Percentiles rank a stretch among this genome's conserved stretches.
These are phyloP conservation scores for Phytophthora gonapodyides DNA, from an alignment of 352 stramenopile genomes.

Conservation along the genomic window DNA sequence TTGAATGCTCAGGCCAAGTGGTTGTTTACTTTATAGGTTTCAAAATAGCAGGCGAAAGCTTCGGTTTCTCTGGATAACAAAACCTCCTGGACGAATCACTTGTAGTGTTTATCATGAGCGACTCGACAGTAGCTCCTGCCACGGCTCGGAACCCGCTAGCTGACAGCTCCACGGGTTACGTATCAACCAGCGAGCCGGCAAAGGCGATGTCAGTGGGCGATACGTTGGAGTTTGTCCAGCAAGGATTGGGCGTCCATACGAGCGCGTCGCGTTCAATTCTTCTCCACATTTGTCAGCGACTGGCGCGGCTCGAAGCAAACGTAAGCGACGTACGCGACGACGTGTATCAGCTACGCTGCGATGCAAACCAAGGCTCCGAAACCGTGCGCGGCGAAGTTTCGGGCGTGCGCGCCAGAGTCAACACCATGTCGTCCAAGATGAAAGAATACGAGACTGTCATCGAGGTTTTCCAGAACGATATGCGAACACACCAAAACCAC, in stretches of 20 bases:
- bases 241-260: conserved; percentile 54
- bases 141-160: neutral
- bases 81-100: neutral
- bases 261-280: conserved; percentile 68
- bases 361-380: conserved; percentile 46
- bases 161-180: neutral
- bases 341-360: conserved; percentile 39
- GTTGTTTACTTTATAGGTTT: neutral
- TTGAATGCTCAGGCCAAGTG: neutral
- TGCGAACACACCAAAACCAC: conserved; percentile 51
- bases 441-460: conserved; percentile 66
- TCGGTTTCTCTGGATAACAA: conserved; percentile 15
- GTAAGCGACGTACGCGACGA: conserved; percentile 53
- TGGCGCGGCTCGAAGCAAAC: conserved; percentile 51
- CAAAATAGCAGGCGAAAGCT: conserved; percentile 16
- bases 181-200: neutral
- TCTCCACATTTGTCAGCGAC: conserved; percentile 62
- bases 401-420: conserved; percentile 46
- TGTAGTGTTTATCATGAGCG: conserved; percentile 4
- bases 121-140: neutral
- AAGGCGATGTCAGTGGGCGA: conserved; percentile 17
- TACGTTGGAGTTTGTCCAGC: conserved; percentile 51
- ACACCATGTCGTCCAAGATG: conserved; percentile 57
- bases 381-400: conserved; percentile 56
- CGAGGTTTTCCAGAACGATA: conserved; percentile 69